Base-by-base conservation (phyloP, 1,139 yeast species). In the Hemisphaericaspora lyxosophila region DNA sequence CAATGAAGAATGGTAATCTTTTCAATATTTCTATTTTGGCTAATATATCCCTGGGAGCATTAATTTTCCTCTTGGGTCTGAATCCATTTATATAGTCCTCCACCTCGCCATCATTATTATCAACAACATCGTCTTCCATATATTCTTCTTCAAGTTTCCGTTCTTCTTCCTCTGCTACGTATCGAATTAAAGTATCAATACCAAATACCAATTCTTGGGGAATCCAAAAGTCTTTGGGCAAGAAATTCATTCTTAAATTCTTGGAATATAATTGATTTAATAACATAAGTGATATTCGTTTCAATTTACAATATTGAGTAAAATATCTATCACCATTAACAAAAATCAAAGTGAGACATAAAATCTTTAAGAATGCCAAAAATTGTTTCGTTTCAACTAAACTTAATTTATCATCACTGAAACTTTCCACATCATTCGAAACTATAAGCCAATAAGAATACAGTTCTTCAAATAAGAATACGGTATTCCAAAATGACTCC, bases 1-100 rank as follows among this genome's bases (percentile, higher is more conserved):
- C 80, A 15, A 90, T 69, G 60, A 88, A 83, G 54, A 85, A 90
- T 1, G 98, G 97, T 3, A 82, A 66, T 38, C 78, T 74, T 3
- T 76, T 70, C 29, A 87, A 68, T 1, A 89, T 65, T 37, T 80
- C 75, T 33, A 77, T 45, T 44, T 55, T 67, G 31, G 41, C 25
- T 11, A 27, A 13, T 5, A 28, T 31, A 20, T 39, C 41, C 11
- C n/a, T 25, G 6, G 42, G 33, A 7, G 20, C 29, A 2, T 15
- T 14, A 1, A 32, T 4, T n/a, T 33, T 33, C 4, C 29, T 26
- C 18, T 16, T 16, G 29, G 7, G 7, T 28, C 14, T 17, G 22
- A 14, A 17, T 3, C 4, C 12, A 6, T 28, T 12, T 28, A 6
- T n/a, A 11, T 17, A 11, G 17, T 28, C 15, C 4, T 17, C 23